A percentile compares a stretch with the other conserved stretches of the same genome.
Conservation (phyloP, 2,329 filamentous ascomycete genomes). For the Ceratocystis variospora region DNA sequence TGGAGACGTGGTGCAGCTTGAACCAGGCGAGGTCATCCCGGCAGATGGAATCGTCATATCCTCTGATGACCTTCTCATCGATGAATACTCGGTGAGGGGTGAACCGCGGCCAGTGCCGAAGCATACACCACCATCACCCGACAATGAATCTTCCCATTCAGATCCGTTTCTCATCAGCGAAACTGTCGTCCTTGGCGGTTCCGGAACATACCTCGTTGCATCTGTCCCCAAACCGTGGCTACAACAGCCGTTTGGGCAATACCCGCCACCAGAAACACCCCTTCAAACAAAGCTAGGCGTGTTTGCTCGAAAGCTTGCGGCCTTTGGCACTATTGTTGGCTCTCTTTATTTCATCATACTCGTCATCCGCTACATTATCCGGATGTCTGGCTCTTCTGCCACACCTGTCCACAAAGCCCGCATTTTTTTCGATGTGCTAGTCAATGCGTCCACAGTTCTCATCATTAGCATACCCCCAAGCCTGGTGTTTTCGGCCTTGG, state of each 20-base stretch:
- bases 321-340: conserved; percentile 30
- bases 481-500: conserved; percentile 45
- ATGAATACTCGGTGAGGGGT: conserved; percentile 64
- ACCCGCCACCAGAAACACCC: conserved; percentile 64
- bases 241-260: conserved; percentile 45
- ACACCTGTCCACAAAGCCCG: conserved; percentile 38
- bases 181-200: conserved; percentile 61
- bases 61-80: conserved; percentile 46
- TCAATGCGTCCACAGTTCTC: conserved; percentile 39
- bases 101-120: conserved; percentile 64
- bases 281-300: conserved; percentile 64
- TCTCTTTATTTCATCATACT: conserved; percentile 31
- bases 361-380: conserved; percentile 30
- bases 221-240: conserved; percentile 60
- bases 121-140: conserved; percentile 19
- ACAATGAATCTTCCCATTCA: conserved; percentile 25
- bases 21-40: conserved; percentile 59
- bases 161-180: conserved; percentile 74
- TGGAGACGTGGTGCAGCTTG: conserved; percentile 58
- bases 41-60: conserved; percentile 58
- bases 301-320: conserved; percentile 59
- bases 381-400: conserved; percentile 21
- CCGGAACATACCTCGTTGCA: conserved; percentile 63
- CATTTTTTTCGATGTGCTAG: conserved; percentile 32
- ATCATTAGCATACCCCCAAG: conserved; percentile 49